Conservation (phyloP, 2,329 filamentous ascomycete genomes). For the Pseudogymnoascus sp. region DNA sequence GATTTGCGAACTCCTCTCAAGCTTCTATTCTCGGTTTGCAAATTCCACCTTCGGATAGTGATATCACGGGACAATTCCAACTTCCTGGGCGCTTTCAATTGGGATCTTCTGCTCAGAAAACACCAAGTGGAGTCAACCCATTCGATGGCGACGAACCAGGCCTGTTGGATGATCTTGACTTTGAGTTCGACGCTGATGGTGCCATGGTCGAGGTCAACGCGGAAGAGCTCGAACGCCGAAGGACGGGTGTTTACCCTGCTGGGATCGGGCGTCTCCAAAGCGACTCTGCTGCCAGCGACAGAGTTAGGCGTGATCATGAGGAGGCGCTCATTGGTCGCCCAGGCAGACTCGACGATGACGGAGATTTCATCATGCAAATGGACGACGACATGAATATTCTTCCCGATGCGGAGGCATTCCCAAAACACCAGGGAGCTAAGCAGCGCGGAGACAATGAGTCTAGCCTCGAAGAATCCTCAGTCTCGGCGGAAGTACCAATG, state of each 20-base stretch:
- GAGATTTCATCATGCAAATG: constrained; percentile 21
- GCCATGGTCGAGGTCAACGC: constrained; percentile 42
- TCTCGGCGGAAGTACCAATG: constrained; percentile 33
- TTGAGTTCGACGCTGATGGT: constrained; percentile 55
- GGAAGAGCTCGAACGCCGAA: constrained; percentile 19
- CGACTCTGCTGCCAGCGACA: constrained; percentile 32
- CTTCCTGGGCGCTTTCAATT: constrained; percentile 14
- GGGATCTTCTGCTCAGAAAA: constrained; percentile 30
- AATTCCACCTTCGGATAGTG: constrained; percentile 41
- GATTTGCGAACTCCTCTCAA: constrained; percentile 15
- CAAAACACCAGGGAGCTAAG: constrained; percentile 20
- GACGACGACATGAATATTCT: constrained; percentile 24
- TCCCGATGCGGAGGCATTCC: constrained; percentile 26
- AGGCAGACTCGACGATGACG: constrained; percentile 23
- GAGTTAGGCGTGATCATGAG: constrained; percentile 36
- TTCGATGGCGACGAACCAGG: constrained; percentile 36
- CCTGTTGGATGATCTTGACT: constrained; percentile 44
- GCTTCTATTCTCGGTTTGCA: constrained; percentile 36
- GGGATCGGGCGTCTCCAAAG: constrained; percentile 18
- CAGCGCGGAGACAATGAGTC: constrained; percentile 18
- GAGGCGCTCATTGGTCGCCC: constrained; percentile 28
- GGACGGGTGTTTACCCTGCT: background rate
- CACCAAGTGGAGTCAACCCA: constrained; percentile 20
- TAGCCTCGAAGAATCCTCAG: constrained; percentile 28
- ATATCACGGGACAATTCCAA: constrained; percentile 24